Evolutionary conservation across 2,329 filamentous ascomycete genomes (phyloP).

Genomic region (Dryadomyces quercus-mongolicae): DNA sequence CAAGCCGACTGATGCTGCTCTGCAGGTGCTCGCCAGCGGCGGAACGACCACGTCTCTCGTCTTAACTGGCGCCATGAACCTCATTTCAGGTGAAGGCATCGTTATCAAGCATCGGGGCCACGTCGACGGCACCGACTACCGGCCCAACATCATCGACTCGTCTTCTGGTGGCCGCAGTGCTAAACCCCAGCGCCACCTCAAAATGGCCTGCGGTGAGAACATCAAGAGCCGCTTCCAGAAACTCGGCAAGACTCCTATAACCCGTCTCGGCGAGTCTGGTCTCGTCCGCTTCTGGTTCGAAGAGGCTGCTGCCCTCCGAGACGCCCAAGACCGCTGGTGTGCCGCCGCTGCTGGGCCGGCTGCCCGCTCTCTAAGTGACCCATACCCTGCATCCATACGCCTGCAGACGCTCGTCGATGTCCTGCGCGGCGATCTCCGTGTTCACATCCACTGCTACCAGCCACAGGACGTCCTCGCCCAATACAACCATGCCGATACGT

Average conservation of each 20-base stretch:
- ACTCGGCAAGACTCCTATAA: constrained; percentile 5
- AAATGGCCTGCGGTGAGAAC: constrained; percentile 35
- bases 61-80: constrained; percentile 29
- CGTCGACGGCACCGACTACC: constrained; percentile 15
- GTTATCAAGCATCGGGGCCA: constrained; percentile 27
- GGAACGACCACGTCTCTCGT: constrained; percentile 33
- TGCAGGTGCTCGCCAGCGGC: constrained; percentile 26
- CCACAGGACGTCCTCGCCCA: constrained; percentile 30
- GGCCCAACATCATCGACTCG: constrained; percentile 25
- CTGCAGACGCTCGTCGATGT: constrained; percentile 27
- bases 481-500: constrained; percentile 28
- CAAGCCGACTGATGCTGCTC: constrained; percentile 27
- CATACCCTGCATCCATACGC: constrained; percentile 22
- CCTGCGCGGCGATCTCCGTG: constrained; percentile 25
- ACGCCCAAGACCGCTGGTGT: constrained; percentile 22
- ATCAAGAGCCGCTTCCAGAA: constrained; percentile 25
- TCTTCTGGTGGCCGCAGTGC: constrained; percentile 21
- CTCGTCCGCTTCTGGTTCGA: constrained; percentile 20
- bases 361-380: background rate
- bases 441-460: constrained; percentile 33
- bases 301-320: constrained; percentile 24
- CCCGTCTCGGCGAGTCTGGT: constrained; percentile 25
- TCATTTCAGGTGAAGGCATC: constrained; percentile 31
- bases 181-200: constrained; percentile 26
- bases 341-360: background rate